These are phyloP conservation scores for Botrytis byssoidea DNA, from an alignment of 2,329 filamentous ascomycete genomes.

Conservation along the genomic window DNA sequence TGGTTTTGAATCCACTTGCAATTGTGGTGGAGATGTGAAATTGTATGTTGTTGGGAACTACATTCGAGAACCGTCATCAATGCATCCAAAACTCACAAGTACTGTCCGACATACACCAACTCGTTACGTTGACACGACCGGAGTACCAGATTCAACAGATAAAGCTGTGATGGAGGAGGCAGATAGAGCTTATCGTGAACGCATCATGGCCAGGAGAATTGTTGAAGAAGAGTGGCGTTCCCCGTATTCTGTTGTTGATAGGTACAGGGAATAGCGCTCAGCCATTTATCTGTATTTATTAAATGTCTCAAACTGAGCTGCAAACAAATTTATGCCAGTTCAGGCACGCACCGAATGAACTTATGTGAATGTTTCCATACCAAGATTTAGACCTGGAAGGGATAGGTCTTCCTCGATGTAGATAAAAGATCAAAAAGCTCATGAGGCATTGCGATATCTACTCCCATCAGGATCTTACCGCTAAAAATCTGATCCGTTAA, in stretches of 20 bases:
- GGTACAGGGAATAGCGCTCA: background rate
- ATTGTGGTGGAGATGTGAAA: background rate
- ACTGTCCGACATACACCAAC: background rate
- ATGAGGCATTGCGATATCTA: background rate
- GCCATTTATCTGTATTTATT: background rate
- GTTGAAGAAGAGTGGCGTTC: background rate
- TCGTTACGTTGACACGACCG: background rate
- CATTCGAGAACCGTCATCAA: too few relatives aligned
- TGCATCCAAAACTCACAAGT: background rate
- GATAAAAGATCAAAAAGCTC: background rate
- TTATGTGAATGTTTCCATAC: background rate
- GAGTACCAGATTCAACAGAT: background rate
- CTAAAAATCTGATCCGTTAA: background rate
- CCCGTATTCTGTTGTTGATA: background rate
- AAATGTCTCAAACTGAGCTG: background rate
- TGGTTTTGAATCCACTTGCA: background rate
- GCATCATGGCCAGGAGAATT: background rate
- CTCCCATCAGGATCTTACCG: background rate
- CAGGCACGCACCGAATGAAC: background rate
- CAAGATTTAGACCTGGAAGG: background rate
- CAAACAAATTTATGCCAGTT: background rate
- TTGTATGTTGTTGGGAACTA: background rate
- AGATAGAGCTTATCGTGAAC: background rate
- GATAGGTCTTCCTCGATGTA: background rate
- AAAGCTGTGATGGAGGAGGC: background rate